Conservation (phyloP, 441 rosid genomes). For the Erysimum cheiri region DNA sequence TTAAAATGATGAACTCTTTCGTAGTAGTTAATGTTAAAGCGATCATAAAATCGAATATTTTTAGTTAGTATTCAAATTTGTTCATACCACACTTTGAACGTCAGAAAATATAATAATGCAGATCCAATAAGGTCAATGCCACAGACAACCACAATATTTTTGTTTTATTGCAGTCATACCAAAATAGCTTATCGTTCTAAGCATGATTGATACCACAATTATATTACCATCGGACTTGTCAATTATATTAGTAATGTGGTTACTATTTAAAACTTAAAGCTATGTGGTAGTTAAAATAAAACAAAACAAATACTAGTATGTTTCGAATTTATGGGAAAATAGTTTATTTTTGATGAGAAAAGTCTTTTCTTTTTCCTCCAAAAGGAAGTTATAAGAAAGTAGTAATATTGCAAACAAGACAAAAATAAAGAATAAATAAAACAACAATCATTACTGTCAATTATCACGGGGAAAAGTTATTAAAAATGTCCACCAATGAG, state of each 20-base stretch:
- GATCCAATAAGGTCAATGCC: slow-evolving; percentile 13
- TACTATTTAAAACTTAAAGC: neutral
- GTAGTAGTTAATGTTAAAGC: neutral
- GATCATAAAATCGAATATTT: neutral
- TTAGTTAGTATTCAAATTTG: neutral
- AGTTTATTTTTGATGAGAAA: neutral
- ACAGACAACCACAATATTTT: slow-evolving; percentile 2
- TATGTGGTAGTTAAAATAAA: neutral
- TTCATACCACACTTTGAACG: neutral
- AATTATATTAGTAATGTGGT: neutral
- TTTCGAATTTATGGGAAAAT: neutral
- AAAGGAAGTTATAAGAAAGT: neutral
- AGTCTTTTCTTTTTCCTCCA: neutral
- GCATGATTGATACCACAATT: slow-evolving; percentile 12
- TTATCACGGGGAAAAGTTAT: slow-evolving; percentile 29
- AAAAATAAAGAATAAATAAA: slow-evolving; percentile 35
- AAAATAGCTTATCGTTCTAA: slow-evolving; percentile 2
- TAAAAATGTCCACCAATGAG: slow-evolving; percentile 14
- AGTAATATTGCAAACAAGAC: slow-evolving; percentile 27
- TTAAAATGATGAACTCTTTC: neutral
- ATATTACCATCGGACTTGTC: neutral
- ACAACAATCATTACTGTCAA: slow-evolving; percentile 39
- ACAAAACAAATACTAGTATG: neutral
- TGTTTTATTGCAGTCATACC: slow-evolving; percentile 8
- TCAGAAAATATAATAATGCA: slow-evolving; percentile 15